Evolutionary conservation across 2,329 filamentous ascomycete genomes (phyloP), one percentile per base, ranked within the genome.

Genomic region (Ophiostoma australiae): DNA sequence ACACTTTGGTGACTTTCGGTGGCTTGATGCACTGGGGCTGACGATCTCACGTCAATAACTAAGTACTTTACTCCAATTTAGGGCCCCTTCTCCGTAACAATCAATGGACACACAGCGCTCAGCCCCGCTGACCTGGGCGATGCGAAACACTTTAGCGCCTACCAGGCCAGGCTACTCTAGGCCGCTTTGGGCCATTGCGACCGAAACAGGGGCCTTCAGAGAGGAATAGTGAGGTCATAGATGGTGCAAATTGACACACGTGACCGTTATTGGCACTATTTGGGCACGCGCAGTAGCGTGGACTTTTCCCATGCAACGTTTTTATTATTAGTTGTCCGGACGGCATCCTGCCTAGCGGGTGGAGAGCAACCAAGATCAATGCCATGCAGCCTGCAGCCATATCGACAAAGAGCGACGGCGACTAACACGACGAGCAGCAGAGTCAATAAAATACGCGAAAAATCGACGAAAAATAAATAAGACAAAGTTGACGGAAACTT

Each of bases 371-470:
- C 48, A 52, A 52, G 17, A 52, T 52, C 48, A 13, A 41, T 52
- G 17, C 5, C 48, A 58, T 58, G 52, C 52, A 58, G 52, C 52
- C 52, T 27, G 27, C 27, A 61, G 15, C 48, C 55, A 61, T 17
- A 61, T 61, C 55, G 55, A 61, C 55, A 33, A 15, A 33, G 11
- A 63, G 27, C 27, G 27, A 33, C 58, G 23, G 27, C 58, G 20
- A 63, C 58, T 27, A 33, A 31, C 23, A 63, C 58, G 58, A 63
- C 11, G 58, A 11, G 58, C 58, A 63, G 58, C 58, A 63, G 58
- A 20, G 58, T 4, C 8, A 58, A 13, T 58, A 23, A 27, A 58
- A 63, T 7, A 4, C 27, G 33, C 27, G 7, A 63, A 33, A 63
- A 63, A 15, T 23, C 8, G 17, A 58, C n/a, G 10, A 58, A 15